Percentiles rank a stretch among this genome's conserved stretches.
phyloP scores from a whole-genome alignment of 2,329 filamentous ascomycete species.

The Apiospora kogelbergensis region DNA sequence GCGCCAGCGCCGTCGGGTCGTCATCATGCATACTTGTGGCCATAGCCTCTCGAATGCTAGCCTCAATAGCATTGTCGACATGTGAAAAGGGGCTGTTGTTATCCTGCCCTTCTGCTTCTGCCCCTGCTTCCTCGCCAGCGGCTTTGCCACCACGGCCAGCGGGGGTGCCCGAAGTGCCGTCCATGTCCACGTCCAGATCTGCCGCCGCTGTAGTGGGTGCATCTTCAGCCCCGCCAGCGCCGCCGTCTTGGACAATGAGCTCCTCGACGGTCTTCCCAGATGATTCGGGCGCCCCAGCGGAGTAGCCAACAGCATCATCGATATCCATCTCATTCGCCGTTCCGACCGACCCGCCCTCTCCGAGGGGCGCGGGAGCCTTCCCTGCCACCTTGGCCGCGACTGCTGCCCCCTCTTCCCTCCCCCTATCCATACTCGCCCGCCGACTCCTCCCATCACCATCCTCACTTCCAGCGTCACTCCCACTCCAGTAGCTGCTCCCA shows the following conservation, averaged over 20 bases:
- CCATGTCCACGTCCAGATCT: not conserved
- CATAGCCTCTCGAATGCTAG: slow-evolving; percentile 32
- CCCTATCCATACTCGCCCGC: slow-evolving; percentile 20
- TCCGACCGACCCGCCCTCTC: not conserved
- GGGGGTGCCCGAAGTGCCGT: not conserved
- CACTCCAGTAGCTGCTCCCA: slow-evolving; percentile 28
- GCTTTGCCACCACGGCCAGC: slow-evolving; percentile 13
- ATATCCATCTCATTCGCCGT: not conserved
- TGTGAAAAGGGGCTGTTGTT: slow-evolving; percentile 8
- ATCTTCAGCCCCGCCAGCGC: not conserved
- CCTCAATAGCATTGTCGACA: slow-evolving; percentile 27
- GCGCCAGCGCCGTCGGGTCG: slow-evolving; percentile 4
- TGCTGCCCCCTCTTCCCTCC: slow-evolving; percentile 32
- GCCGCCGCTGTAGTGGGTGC: not conserved
- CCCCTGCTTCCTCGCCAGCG: not conserved
- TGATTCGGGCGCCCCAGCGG: slow-evolving; percentile 2
- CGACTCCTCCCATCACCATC: slow-evolving; percentile 35
- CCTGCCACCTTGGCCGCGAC: slow-evolving; percentile 15
- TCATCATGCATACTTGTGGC: slow-evolving; percentile 25
- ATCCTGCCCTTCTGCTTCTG: not conserved
- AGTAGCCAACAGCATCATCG: not conserved
- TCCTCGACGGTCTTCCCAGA: slow-evolving; percentile 15
- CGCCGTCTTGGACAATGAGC: not conserved
- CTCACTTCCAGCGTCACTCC: slow-evolving; percentile 29
- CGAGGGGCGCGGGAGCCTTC: not conserved